These are phyloP conservation scores for Aspergillus sp. DNA, from an alignment of 2,329 filamentous ascomycete genomes.

Conservation along the genomic window DNA sequence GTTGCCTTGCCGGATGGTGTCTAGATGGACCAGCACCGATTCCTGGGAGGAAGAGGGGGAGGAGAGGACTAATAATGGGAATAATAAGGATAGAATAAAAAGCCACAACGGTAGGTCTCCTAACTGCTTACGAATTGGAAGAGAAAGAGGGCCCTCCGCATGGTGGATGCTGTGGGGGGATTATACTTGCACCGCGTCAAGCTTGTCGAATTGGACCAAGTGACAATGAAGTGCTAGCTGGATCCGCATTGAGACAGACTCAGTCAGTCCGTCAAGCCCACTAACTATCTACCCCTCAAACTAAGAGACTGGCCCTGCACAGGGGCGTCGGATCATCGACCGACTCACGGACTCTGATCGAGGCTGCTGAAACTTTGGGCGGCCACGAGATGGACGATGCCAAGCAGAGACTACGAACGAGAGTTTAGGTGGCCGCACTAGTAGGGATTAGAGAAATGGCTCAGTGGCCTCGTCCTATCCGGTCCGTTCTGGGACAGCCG, in stretches of 20 bases:
- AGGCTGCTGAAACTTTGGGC: conserved; percentile 10
- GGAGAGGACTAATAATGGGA: conserved; percentile 2
- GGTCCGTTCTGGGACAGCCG: not conserved
- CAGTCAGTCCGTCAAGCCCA: not conserved
- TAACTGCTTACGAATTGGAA: conserved; percentile 1
- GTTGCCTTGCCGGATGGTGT: not conserved
- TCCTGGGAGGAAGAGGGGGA: conserved; percentile 1
- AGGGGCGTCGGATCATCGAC: not conserved
- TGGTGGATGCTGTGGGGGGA: conserved; percentile 8
- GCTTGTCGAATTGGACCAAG: conserved; percentile 4
- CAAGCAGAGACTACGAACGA: conserved; percentile 1
- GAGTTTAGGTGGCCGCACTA: not conserved
- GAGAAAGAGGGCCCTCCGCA: conserved; percentile 5
- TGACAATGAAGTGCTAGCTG: not conserved
- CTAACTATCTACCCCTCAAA: not conserved
- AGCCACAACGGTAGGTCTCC: conserved; percentile 2
- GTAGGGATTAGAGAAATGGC: not conserved
- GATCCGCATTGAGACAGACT: not conserved
- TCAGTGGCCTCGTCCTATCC: not conserved
- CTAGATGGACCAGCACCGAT: not conserved
- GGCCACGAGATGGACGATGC: conserved; percentile 3
- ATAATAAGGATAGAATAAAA: not conserved
- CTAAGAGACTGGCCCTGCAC: too few relatives aligned
- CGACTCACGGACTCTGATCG: not conserved
- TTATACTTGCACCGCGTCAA: conserved; percentile 3